Evolutionary conservation across 768 basidiomycete species (phyloP).

Genomic region (Boletus rufocinnamomeus): DNA sequence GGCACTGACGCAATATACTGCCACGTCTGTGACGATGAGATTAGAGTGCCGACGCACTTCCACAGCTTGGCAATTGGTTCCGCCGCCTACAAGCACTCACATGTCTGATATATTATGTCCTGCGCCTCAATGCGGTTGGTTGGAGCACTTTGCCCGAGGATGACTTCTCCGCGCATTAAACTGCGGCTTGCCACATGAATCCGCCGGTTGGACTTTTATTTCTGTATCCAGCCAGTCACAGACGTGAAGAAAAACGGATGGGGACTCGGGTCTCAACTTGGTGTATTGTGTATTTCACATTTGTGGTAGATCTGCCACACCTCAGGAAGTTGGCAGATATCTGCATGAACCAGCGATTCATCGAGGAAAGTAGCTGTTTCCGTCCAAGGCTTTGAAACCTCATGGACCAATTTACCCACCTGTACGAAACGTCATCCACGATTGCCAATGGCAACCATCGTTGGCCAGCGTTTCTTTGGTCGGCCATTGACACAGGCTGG

Average conservation of each 20-base stretch:
- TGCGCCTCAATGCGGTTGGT: constrained; percentile 8
- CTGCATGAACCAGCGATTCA: neutral
- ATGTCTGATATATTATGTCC: constrained; percentile 20
- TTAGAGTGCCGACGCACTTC: neutral
- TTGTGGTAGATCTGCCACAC: constrained; percentile 2
- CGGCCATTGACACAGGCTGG: no score
- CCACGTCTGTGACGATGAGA: constrained; percentile 1
- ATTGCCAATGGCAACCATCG: constrained; percentile 12
- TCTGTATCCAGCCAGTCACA: neutral
- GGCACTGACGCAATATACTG: neutral
- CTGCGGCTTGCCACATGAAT: constrained; percentile 13
- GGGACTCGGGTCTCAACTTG: neutral
- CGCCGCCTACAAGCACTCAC: constrained; percentile 12
- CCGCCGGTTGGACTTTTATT: neutral
- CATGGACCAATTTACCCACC: constrained; percentile 10
- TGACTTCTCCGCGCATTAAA: neutral
- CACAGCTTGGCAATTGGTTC: constrained; percentile 29
- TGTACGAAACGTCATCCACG: constrained; percentile 2
- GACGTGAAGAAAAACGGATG: neutral
- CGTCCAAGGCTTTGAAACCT: neutral
- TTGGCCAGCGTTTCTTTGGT: constrained; percentile 6
- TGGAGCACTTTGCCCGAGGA: neutral
- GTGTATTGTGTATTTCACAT: neutral
- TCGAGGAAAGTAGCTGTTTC: neutral
- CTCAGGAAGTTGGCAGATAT: constrained; percentile 2